Base-by-base conservation (phyloP, 1,284 basidiomycete genomes). In the Exsudoporus floridanus region DNA sequence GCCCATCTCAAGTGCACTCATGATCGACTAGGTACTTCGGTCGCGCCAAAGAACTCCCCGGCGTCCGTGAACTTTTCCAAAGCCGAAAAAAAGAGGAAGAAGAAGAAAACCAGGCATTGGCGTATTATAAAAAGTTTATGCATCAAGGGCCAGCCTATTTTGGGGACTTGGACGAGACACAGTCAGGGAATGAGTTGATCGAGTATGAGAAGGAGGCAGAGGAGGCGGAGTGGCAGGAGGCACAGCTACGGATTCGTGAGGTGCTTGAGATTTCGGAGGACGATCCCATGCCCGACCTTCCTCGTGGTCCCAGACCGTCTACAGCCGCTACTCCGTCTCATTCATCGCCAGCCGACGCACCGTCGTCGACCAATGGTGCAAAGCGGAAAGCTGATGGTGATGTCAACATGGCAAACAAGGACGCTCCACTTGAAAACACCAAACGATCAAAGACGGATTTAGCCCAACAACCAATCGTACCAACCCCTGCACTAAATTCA, bases 31-130 rank as follows among this genome's bases (percentile, higher is more conserved):
- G 92, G 66, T 98, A 98, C 73, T 99, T 99, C 74, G 97, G 96
- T 46, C 86, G 96, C 28, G 94, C 96, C 5, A 96, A 94, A 66
- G 97, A 98, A 49, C 78, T 99, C 5, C 97, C 96, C 0, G 96
- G 97, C 43, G 94, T 98, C 5, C 88, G 88, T 57, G 96, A 99
- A 74, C 79, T 99, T 31, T 97, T 99, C 67, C 79, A 87, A 64
- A 86, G 87, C 65, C 83, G 86, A 41, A 88, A 92, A 73, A 81
- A 83, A 62, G 84, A 92, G 47, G 90, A 92, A 59, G 90, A 90
- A 37, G 88, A 92, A 57, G 92, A 94, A 69, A 92, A 88, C 64
- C 82, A 85, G 60, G 84, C 83, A 0, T 73, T 87, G 25, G 79
- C 83, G 0, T 88, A 83, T 64, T 98, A 94, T 74, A 90, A 90